phyloP scores from a whole-genome alignment of 345 rosid genomes.

The Eucalyptus regnans region DNA sequence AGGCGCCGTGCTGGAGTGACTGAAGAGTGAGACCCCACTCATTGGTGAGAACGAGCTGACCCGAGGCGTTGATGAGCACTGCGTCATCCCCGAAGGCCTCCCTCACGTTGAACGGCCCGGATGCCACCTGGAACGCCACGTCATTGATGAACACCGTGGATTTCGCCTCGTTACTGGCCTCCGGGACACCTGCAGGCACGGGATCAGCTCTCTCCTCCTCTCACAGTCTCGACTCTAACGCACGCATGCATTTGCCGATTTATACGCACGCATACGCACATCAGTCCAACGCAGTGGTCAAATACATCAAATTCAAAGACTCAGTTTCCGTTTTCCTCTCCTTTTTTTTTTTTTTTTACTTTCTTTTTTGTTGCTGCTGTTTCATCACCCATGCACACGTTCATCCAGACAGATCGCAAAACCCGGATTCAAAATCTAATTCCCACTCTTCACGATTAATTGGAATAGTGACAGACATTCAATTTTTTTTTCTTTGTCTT shows the following conservation, averaged over 20 bases:
- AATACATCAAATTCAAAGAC: not conserved
- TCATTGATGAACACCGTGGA: conserved; percentile 80
- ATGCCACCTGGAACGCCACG: conserved; percentile 61
- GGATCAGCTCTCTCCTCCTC: not conserved
- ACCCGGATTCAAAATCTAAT: not conserved
- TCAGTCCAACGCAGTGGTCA: not conserved
- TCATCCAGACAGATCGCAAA: conserved; percentile 9
- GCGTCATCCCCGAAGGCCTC: conserved; percentile 88
- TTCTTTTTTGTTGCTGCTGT: not conserved
- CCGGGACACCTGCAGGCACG: conserved; percentile 16
- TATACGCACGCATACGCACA: not conserved
- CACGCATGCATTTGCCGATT: not conserved
- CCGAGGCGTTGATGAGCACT: conserved; percentile 56
- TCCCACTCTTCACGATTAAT: not conserved
- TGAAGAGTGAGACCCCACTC: conserved; percentile 78
- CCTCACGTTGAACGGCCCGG: conserved; percentile 68
- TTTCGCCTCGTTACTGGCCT: conserved; percentile 3
- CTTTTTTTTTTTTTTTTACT: not conserved
- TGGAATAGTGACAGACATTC: not conserved
- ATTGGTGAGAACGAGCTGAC: conserved; percentile 72
- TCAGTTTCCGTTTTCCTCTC: not conserved
- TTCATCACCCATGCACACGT: conserved; percentile 31
- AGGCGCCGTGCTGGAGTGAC: conserved; percentile 78
- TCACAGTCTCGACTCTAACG: not conserved
- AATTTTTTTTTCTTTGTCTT: not conserved